phyloP scores from a whole-genome alignment of 169 alveolate genomes.

The Plasmodium coatneyi region DNA sequence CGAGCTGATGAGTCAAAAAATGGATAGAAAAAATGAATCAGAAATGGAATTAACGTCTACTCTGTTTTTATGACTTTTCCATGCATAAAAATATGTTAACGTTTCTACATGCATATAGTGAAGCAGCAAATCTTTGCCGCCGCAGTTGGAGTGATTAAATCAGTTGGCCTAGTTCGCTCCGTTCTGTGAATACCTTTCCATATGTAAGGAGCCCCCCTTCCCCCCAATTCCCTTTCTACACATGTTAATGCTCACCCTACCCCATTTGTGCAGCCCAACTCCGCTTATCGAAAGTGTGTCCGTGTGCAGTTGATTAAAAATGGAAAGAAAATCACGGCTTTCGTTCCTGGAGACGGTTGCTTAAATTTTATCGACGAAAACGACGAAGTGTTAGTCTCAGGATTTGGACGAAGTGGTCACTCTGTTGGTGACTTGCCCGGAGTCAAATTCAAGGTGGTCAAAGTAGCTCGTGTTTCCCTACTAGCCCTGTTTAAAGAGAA shows the following conservation, averaged over 20 bases:
- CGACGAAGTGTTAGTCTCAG: conserved; percentile 99
- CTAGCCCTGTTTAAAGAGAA: conserved; percentile 97
- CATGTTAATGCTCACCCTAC: not conserved
- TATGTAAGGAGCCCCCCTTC: no score
- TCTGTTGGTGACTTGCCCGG: conserved; percentile 99
- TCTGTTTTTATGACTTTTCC: conserved; percentile 15
- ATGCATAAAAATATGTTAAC: conserved; percentile 42
- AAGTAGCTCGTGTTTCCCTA: conserved; percentile 97
- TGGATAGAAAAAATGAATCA: conserved; percentile 42
- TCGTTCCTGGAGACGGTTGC: conserved; percentile 99
- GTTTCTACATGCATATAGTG: not conserved
- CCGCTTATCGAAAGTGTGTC: conserved; percentile 99
- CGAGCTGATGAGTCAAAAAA: conserved; percentile 62
- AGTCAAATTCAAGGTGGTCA: conserved; percentile 99
- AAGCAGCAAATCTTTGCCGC: not conserved
- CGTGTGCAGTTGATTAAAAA: conserved; percentile 99
- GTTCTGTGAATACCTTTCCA: not conserved
- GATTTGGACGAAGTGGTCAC: conserved; percentile 99
- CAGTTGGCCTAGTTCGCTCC: not conserved
- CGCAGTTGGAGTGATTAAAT: not conserved
- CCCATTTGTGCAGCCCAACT: conserved; percentile 95
- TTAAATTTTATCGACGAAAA: conserved; percentile 99
- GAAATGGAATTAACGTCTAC: not conserved
- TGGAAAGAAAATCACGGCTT: conserved; percentile 99
- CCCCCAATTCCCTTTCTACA: not conserved